Percentiles rank a stretch among this genome's conserved stretches.
These are phyloP conservation scores for Colletotrichum magnum DNA, from an alignment of 2,329 filamentous ascomycete genomes.

Conservation along the genomic window DNA sequence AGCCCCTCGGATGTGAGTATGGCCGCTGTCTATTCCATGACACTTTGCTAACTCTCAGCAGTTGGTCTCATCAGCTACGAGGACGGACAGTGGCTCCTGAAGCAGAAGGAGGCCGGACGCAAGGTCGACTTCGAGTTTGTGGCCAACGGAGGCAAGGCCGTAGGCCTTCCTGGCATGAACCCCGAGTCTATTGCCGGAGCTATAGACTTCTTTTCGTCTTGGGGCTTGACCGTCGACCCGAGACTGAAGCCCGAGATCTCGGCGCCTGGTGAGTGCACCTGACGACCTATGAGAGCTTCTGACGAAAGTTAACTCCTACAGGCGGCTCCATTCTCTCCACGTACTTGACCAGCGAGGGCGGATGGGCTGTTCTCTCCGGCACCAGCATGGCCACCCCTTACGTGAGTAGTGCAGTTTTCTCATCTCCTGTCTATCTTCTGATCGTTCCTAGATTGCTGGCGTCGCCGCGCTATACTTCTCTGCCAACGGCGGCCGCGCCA, in stretches of 20 bases:
- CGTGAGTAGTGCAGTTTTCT: not conserved
- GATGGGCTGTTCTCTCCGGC: constrained; percentile 62
- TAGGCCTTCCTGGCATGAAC: not conserved
- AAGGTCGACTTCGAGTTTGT: constrained; percentile 5
- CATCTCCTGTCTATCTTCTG: not conserved
- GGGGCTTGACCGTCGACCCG: constrained; percentile 73
- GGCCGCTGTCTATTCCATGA: too few relatives aligned
- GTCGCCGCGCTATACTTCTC: constrained; percentile 48
- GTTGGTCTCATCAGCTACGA: constrained; percentile 28
- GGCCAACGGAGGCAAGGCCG: not conserved
- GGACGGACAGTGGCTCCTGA: constrained; percentile 28
- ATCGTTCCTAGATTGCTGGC: constrained; percentile 52
- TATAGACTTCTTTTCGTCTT: constrained; percentile 65
- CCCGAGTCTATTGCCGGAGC: not conserved
- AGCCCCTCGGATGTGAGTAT: constrained; percentile 24
- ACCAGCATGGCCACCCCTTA: constrained; percentile 73
- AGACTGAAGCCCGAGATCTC: constrained; percentile 69
- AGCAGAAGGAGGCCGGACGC: constrained; percentile 17
- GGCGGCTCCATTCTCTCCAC: constrained; percentile 71
- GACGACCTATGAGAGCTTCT: rapidly evolving
- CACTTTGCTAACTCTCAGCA: not conserved
- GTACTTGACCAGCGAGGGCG: constrained; percentile 55
- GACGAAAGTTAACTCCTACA: not conserved
- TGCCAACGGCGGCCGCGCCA: constrained; percentile 41
- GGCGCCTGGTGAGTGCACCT: constrained; percentile 57